phyloP scores from a whole-genome alignment of 768 basidiomycete species.

The Hygrophoropsis aurantiaca region DNA sequence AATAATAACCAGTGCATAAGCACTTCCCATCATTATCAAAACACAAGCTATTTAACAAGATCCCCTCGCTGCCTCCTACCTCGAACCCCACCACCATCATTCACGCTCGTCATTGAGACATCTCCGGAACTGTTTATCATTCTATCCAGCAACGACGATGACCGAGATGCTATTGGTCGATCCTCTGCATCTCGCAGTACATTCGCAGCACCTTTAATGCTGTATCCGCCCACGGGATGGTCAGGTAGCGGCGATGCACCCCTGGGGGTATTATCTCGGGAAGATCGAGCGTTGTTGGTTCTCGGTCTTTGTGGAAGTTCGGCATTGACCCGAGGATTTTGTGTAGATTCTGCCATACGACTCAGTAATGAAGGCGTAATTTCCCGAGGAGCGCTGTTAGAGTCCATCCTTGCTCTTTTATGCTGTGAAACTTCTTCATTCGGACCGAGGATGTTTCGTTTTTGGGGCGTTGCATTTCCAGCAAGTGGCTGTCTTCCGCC shows the following conservation, averaged over 20 bases:
- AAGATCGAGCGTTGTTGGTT: constrained; percentile 18
- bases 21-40: too few species aligned
- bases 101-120: constrained; percentile 3
- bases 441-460: constrained; percentile 23
- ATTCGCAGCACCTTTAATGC: constrained; percentile 55
- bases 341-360: constrained; percentile 32
- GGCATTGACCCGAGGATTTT: neutral
- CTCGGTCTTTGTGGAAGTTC: constrained; percentile 10
- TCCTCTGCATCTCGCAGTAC: constrained; percentile 20
- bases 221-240: constrained; percentile 43
- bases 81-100: constrained; percentile 19
- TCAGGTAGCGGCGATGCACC: constrained; percentile 27
- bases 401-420: constrained; percentile 32
- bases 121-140: constrained; percentile 23
- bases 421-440: constrained; percentile 30
- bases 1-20: too few species aligned
- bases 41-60: too few species aligned
- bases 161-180: constrained; percentile 6
- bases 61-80: constrained; percentile 26
- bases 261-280: constrained; percentile 7
- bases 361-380: constrained; percentile 43
- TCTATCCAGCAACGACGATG: constrained; percentile 36
- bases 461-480: constrained; percentile 17
- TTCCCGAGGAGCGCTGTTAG: constrained; percentile 26
- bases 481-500: constrained; percentile 5